Evolutionary conservation across 805 yeast species (phyloP).

Genomic region (Ogataea paraovalis): DNA sequence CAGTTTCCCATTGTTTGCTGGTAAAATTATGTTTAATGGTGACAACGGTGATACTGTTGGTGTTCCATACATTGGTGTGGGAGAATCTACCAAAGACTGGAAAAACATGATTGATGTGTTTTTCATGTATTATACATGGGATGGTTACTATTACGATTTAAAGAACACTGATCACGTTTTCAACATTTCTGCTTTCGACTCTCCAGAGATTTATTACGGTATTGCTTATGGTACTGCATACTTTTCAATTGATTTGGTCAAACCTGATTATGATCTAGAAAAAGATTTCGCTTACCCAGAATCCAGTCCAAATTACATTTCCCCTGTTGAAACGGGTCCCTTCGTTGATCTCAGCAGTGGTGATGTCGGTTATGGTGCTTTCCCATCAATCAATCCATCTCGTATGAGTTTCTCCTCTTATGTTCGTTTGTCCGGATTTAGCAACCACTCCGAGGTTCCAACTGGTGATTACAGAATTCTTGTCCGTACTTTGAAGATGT

Average conservation of each 20-base stretch:
- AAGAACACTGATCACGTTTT: neutral
- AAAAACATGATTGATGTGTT: constrained; percentile 2
- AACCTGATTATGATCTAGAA: constrained; percentile 8
- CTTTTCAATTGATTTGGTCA: constrained; percentile 11
- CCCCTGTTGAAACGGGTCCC: neutral
- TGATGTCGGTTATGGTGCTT: neutral
- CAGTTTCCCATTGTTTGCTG: constrained; percentile 7
- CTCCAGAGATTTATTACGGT: constrained; percentile 7
- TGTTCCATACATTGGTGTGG: constrained; percentile 17
- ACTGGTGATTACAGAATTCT: constrained; percentile 8
- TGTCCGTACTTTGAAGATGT: constrained; percentile 7
- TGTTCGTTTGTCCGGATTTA: neutral
- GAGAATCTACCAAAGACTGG: constrained; percentile 8
- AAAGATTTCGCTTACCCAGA: constrained; percentile 13
- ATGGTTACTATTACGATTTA: neutral
- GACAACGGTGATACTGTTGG: constrained; percentile 12
- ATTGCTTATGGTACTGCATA: constrained; percentile 10
- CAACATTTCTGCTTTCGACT: neutral
- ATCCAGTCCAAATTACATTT: constrained; percentile 3
- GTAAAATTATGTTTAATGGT: constrained; percentile 12
- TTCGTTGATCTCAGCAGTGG: neutral
- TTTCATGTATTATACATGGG: neutral
- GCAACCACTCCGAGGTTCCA: constrained; percentile 3
- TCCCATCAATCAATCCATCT: neutral
- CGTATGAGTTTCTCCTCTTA: neutral